Base-by-base conservation (phyloP, 129 eudicot species). In the Saussurea involucrata region DNA sequence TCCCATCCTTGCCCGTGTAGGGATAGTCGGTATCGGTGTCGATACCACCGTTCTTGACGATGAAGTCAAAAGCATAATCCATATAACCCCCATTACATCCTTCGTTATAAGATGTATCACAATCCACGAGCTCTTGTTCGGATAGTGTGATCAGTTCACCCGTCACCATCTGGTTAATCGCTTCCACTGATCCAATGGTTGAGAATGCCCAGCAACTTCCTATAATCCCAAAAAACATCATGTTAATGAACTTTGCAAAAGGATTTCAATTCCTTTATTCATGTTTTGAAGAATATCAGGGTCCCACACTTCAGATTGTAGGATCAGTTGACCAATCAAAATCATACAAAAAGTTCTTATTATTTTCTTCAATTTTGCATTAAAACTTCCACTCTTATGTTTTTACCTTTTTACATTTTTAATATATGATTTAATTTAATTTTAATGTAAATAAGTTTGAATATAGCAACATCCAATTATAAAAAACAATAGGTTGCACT, bases 181-280 rank as follows among this genome's bases (percentile, higher is more conserved):
- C 87, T 79, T 87, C 91, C 46, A 82, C 86, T 11, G 91, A 42
- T 46, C 76, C 83, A 13, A 84, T 70, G 4, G 86, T 74, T 24
- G 87, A 76, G 69, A 87, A 87, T 5, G 88, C 91, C 88, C 91
- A 87, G 72, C 86, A 84, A 76, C 91, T 81, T 81, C 91, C 88
- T 84, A 20, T 77, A 67, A 68, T 74, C 69, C 60, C 3, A 74
- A 36, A 27, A 66, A 12, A 72, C 61, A 58, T 40, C n/a, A 57
- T 22, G 40, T 55, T 28, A 37, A 32, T 34, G 37, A 63, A 40
- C 63, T 37, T 60, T 22, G 24, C 69, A 6, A 57, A 21, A 60
- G 12, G 13, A 60, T 6, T 60, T 53, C 22, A 46, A 46, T 46
- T 46, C 58, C 20, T 46, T 3, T 17, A 17, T 17, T 49, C n/a